Conservation (phyloP, 352 stramenopile species). For the Plasmopara viticola region DNA sequence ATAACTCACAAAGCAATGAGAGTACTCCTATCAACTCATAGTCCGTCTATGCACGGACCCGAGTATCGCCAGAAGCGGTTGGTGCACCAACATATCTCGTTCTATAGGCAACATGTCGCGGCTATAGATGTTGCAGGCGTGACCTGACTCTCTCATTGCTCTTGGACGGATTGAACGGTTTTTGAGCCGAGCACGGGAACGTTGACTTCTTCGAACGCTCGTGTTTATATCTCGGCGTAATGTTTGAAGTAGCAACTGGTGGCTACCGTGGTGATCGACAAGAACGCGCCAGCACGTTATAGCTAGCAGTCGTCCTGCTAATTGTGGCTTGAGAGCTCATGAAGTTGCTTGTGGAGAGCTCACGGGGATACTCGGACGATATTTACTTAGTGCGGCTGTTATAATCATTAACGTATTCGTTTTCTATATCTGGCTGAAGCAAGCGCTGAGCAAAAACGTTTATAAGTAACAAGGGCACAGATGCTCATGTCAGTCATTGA, state of each 20-base stretch:
- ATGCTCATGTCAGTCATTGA: constrained; percentile 34
- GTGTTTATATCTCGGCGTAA: constrained; percentile 53
- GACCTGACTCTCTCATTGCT: constrained; percentile 51
- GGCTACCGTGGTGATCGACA: constrained; percentile 60
- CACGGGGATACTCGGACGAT: constrained; percentile 55
- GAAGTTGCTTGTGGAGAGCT: constrained; percentile 59
- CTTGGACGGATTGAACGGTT: constrained; percentile 62
- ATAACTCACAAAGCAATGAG: constrained; percentile 44
- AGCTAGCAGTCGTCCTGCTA: constrained; percentile 68
- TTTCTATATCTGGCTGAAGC: constrained; percentile 70
- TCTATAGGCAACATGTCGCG: constrained; percentile 51
- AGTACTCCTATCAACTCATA: constrained; percentile 63
- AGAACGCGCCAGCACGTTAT: constrained; percentile 57
- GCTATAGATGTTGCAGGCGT: constrained; percentile 41
- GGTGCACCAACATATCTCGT: constrained; percentile 35
- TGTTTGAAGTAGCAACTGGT: constrained; percentile 47
- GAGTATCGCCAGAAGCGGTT: constrained; percentile 26
- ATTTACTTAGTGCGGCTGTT: constrained; percentile 45
- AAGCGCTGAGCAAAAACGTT: constrained; percentile 45
- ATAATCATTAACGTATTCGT: constrained; percentile 58
- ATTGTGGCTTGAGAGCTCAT: constrained; percentile 68
- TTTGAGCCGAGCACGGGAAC: constrained; percentile 60
- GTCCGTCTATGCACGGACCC: constrained; percentile 9
- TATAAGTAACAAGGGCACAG: constrained; percentile 44
- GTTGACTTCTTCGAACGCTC: constrained; percentile 62